Evolutionary conservation across 495 filamentous ascomycete species (phyloP).

Genomic region (Ramalina intermedia): DNA sequence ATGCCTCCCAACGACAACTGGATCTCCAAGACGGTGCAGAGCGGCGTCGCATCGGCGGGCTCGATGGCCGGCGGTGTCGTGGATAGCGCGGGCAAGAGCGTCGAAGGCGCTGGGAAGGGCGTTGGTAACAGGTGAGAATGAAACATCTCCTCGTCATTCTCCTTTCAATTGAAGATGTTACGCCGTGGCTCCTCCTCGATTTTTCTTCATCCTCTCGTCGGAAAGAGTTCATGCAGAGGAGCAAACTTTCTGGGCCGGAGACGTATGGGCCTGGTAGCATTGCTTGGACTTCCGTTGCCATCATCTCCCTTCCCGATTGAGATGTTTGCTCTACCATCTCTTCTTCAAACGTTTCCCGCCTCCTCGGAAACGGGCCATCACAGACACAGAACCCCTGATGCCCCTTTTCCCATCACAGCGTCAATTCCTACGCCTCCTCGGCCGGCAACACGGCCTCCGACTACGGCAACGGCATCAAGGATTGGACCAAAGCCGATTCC

Average conservation of each 20-base stretch:
- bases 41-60: conserved; percentile 2
- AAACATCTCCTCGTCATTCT: neutral
- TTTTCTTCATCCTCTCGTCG: no score
- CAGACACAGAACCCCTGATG: neutral
- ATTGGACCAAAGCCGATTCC: conserved; percentile 1
- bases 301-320: no score
- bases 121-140: neutral
- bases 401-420: no score
- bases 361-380: no score
- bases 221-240: no score
- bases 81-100: conserved; percentile 4
- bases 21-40: neutral
- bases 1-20: neutral
- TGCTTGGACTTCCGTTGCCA: no score
- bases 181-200: neutral
- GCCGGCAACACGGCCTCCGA: conserved; percentile 1
- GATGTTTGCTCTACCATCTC: no score
- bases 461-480: conserved; percentile 8
- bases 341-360: no score
- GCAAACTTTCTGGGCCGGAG: no score
- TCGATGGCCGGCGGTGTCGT: conserved; percentile 1
- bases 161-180: no score
- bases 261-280: no score
- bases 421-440: neutral
- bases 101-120: conserved; percentile 1